Percentiles rank a stretch among this genome's conserved stretches.
Conservation (phyloP, 805 yeast species). For the Kuraishia floccosa region DNA sequence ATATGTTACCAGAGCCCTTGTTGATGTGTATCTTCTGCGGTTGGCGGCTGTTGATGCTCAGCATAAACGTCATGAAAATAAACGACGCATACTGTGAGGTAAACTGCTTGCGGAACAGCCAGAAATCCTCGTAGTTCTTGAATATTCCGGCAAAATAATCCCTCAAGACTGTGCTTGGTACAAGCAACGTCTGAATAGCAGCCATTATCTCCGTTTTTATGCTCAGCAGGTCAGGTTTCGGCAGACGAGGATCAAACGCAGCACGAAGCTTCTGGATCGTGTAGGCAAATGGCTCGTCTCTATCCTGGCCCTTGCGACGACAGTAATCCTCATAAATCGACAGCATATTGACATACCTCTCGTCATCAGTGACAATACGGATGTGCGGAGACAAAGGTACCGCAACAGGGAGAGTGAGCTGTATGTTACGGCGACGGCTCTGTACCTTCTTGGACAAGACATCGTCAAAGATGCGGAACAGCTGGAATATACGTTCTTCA, state of each 20-base stretch:
- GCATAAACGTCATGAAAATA: constrained; percentile 85
- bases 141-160: constrained; percentile 65
- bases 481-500: constrained; percentile 88
- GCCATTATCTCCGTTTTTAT: constrained; percentile 85
- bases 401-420: constrained; percentile 81
- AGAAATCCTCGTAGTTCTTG: constrained; percentile 81
- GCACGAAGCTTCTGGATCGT: constrained; percentile 79
- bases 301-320: constrained; percentile 52
- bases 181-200: constrained; percentile 78
- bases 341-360: constrained; percentile 58
- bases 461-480: constrained; percentile 82
- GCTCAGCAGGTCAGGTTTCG: constrained; percentile 84
- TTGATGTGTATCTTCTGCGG: constrained; percentile 89
- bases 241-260: constrained; percentile 87
- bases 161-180: constrained; percentile 75
- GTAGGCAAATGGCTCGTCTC: constrained; percentile 86
- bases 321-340: constrained; percentile 88
- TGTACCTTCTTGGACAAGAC: constrained; percentile 74
- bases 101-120: constrained; percentile 94
- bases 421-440: constrained; percentile 75
- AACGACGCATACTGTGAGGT: constrained; percentile 91
- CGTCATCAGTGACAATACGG: constrained; percentile 78
- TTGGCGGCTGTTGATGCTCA: constrained; percentile 86
- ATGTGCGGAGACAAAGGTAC: constrained; percentile 93
- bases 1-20: constrained; percentile 73